Evolutionary conservation across 108 stramenopile genomes (phyloP).

Genomic region (Tribonema minus): DNA sequence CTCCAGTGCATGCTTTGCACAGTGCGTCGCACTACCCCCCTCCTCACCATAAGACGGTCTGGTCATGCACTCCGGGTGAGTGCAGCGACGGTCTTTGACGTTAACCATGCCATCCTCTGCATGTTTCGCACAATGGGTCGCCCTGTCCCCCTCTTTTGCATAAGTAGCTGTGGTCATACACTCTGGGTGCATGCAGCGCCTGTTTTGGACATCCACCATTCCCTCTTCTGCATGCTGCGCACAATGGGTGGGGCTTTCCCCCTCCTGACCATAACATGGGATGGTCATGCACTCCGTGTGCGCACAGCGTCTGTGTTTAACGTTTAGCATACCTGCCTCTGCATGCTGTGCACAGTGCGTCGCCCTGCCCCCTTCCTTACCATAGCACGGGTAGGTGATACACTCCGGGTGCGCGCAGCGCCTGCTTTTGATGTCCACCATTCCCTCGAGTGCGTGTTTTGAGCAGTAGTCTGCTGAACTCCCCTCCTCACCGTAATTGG

Average conservation of each 20-base stretch:
- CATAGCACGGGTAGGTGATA: background rate
- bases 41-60: background rate
- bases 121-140: background rate
- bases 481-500: too few species aligned
- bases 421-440: too few species aligned
- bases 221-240: background rate
- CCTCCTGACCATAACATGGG: background rate
- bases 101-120: conserved; percentile 5
- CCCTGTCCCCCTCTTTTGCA: background rate
- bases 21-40: background rate
- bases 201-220: conserved; percentile 4
- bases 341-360: background rate
- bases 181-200: background rate
- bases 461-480: too few species aligned
- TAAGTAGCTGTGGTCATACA: background rate
- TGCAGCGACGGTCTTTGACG: background rate
- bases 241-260: too few species aligned
- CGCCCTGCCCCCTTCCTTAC: background rate
- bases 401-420: background rate
- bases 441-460: too few species aligned
- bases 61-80: background rate
- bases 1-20: background rate
- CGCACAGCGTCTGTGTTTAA: background rate
- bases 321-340: background rate
- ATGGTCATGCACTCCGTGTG: background rate